Evolutionary conservation across 257 asterid genomes (phyloP).

Genomic region (Coffea canephora): DNA sequence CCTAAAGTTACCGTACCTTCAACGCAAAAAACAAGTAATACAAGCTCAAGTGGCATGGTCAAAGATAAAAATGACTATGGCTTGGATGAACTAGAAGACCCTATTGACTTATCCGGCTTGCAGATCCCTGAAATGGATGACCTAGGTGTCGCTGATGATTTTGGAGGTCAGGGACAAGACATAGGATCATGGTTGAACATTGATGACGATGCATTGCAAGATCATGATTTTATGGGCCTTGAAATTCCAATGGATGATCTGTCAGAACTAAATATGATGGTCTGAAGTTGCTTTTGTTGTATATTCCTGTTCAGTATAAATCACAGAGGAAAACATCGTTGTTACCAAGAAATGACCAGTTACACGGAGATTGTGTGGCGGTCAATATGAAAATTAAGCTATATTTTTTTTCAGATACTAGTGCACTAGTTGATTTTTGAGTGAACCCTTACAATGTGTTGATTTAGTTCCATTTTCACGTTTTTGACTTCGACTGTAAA

Average conservation of each 20-base stretch:
- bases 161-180: conserved; percentile 84
- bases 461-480: conserved; percentile 43
- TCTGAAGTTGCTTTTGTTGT: conserved; percentile 57
- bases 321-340: conserved; percentile 28
- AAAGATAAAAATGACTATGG: conserved; percentile 39
- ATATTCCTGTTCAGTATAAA: conserved; percentile 45
- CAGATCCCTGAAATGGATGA: conserved; percentile 87
- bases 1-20: conserved; percentile 51
- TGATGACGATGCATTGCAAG: conserved; percentile 72
- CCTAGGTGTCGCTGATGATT: conserved; percentile 60
- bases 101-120: conserved; percentile 78
- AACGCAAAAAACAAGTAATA: conserved; percentile 47
- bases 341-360: conserved; percentile 40
- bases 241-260: conserved; percentile 91
- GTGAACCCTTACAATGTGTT: conserved; percentile 33
- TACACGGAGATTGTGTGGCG: conserved; percentile 44
- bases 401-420: conserved; percentile 54
- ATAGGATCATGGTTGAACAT: conserved; percentile 83
- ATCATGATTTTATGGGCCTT: conserved; percentile 74
- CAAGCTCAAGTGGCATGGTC: conserved; percentile 35
- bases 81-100: conserved; percentile 78
- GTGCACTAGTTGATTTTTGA: conserved; percentile 47
- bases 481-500: conserved; percentile 64
- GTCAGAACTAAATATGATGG: conserved; percentile 75
- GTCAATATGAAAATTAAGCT: conserved; percentile 37